Evolutionary conservation across 371 early-diverging fungal species (phyloP).

Genomic region (Parasitella parasitica): DNA sequence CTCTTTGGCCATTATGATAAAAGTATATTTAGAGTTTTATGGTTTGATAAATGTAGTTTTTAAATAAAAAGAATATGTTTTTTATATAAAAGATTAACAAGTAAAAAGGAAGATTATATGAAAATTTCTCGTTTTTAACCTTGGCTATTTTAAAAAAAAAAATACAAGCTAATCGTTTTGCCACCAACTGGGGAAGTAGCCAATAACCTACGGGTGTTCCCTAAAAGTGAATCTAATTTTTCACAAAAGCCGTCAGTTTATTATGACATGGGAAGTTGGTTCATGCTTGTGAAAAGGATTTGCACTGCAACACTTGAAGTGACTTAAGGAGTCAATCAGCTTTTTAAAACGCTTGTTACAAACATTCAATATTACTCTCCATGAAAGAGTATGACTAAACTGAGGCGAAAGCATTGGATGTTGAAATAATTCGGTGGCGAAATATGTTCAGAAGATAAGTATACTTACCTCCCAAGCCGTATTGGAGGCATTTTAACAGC

Average conservation of each 20-base stretch:
- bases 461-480: no score
- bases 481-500: no score
- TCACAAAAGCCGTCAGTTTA: background rate
- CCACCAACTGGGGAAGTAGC: background rate
- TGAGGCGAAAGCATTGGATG: no score
- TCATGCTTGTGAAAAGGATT: no score
- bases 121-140: constrained; percentile 1
- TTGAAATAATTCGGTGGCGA: no score
- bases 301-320: no score
- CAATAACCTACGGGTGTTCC: background rate
- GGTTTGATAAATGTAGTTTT: background rate
- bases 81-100: background rate
- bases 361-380: no score
- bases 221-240: background rate
- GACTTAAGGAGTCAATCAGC: no score
- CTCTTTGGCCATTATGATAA: constrained; percentile 29
- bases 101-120: background rate
- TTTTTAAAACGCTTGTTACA: no score
- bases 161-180: background rate
- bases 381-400: no score
- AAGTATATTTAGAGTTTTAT: constrained; percentile 1
- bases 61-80: background rate
- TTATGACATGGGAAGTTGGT: background rate
- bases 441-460: no score
- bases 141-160: background rate